A percentile compares a stretch with the other conserved stretches of the same genome.
phyloP scores from a whole-genome alignment of 1,139 yeast genomes.

The Kurtzmaniella quercitrusa region DNA sequence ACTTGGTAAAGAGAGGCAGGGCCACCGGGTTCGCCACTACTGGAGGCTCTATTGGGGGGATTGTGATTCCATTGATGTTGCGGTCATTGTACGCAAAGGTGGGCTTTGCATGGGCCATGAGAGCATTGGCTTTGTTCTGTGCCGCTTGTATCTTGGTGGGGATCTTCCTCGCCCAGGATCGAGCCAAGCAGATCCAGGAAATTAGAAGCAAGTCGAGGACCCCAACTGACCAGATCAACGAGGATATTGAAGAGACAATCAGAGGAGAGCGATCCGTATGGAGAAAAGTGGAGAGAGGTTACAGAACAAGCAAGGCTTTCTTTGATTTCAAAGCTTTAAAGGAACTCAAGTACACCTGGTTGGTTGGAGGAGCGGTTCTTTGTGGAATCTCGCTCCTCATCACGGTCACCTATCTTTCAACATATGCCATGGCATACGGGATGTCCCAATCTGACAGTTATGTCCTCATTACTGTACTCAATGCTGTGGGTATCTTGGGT shows the following conservation, averaged over 20 bases:
- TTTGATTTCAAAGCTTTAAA: conserved; percentile 23
- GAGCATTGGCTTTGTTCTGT: conserved; percentile 31
- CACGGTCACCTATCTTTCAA: conserved; percentile 50
- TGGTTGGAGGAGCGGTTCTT: conserved; percentile 34
- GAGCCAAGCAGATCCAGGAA: background rate
- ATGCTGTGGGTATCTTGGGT: conserved; percentile 58
- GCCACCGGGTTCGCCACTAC: conserved; percentile 35
- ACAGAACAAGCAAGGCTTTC: conserved; percentile 11
- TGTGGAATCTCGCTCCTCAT: conserved; percentile 55
- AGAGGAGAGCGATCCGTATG: background rate
- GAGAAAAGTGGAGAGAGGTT: background rate
- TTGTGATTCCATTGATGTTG: conserved; percentile 31
- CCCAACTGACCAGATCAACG: background rate
- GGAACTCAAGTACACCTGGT: conserved; percentile 23
- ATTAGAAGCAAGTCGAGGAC: background rate
- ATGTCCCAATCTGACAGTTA: conserved; percentile 49
- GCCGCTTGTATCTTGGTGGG: conserved; percentile 22
- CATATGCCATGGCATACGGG: conserved; percentile 53
- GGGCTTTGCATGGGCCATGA: conserved; percentile 34
- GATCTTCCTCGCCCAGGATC: conserved; percentile 3
- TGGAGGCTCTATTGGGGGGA: conserved; percentile 40
- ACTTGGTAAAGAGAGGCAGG: conserved; percentile 27
- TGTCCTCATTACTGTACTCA: conserved; percentile 49
- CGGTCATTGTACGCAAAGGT: conserved; percentile 24
- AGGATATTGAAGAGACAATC: background rate